Base-by-base conservation (phyloP, 805 yeast genomes). In the Kluyveromyces aestuarii region DNA sequence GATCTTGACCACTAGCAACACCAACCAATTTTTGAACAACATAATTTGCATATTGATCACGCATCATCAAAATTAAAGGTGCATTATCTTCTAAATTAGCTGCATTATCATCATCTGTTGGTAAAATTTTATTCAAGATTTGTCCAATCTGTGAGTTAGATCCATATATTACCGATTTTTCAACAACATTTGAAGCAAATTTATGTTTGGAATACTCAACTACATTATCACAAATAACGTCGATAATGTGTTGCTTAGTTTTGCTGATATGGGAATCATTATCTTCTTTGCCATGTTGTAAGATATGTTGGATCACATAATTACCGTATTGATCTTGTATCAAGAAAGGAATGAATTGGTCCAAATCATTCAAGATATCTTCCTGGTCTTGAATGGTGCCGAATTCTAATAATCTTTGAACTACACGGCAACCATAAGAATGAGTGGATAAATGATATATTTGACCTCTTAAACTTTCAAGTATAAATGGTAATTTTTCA, bases 281-380 rank as follows among this genome's bases (percentile, higher is more conserved):
- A 16, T 67, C 58, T n/a, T 71, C 68, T 16, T 43, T 17, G n/a
- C 96, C 95, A 50, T 83, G 79, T 65, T 89, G 95, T 54, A 93
- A 77, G 48, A 93, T 85, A 65, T 93, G 97, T 67, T 93, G 99
- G 61, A 93, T 88, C 38, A 93, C 99, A 62, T 93, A 93, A 70
- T 93, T 93, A 51, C 99, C 99, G 65, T 88, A 93, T 70, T 93
- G 98, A 64, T 93, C 98, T 63, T 88, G 96, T 50, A 90, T 86
- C 60, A 93, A 74, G 60, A 79, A 81, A 54, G 77, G 83, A 21
- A 87, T 77, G 60, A 79, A 84, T 46, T 80, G 77, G 56, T 82
- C 82, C 59, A 93, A 72, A 62, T 88, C 95, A 25, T 69, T 71
- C 58, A 93, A 68, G 48, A 93, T 82, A 47, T 71, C 72, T 25